Evolutionary conservation across 805 yeast species (phyloP), one percentile per base, ranked within the genome.

Genomic region (Kluyveromyces siamensis): DNA sequence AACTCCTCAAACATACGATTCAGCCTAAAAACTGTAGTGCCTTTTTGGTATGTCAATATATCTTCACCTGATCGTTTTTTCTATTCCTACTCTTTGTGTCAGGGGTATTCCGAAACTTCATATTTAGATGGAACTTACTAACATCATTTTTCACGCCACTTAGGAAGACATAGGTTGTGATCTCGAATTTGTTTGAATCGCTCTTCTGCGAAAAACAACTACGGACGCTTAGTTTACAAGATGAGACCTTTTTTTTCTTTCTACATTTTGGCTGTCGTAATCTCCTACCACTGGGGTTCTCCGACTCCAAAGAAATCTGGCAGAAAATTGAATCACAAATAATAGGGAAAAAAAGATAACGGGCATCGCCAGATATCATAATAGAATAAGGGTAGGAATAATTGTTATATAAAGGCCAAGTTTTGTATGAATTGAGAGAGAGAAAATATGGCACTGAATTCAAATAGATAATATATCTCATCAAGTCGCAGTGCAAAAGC

Each of bases 91-190:
- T 8, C 18, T 18, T 14, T 10, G 3, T 25, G 16, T 41, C 21
- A 30, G 14, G 35, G 11, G 14, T 30, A 30, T 30, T 30, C 14
- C 11, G 35, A 30, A 30, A 30, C 35, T 30, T 7, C n/a, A 16
- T 21, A 16, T 17, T 14, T 35, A 14, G 39, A 16, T 16, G 17
- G 6, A 39, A 30, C 27, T 14, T 19, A 42, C 40, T 45, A 47
- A 47, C 46, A 6, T 19, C 27, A 48, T 21, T 21, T 21, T 21
- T 37, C 41, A 41, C 42, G 16, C 44, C 35, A 40, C 39, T 21
- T 37, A 55, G 58, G 67, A 61, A 45, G 58, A 55, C n/a, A 50
- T 62, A 36, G 65, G 66, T 21, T 51, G 46, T 21, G 66, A 61
- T 45, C 19, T 21, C 17, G 21, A 51, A 19, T 37, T 11, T 37